Evolutionary conservation across 192 early-diverging fungal species (phyloP).

Genomic region (Globomyces pollinis-pini): DNA sequence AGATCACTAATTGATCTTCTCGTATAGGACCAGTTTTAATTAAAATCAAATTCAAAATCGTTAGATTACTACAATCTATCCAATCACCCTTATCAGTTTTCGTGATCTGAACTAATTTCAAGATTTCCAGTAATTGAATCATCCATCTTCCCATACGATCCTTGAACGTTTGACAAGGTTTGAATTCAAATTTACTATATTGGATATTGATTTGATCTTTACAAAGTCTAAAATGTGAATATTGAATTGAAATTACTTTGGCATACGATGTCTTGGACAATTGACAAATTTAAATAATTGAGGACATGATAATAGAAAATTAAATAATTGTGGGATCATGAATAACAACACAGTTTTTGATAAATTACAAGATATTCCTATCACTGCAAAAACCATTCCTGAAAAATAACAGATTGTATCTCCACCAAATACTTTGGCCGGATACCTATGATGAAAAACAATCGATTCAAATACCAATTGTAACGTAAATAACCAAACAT

Average conservation of each 20-base stretch:
- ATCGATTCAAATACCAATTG: too few species aligned
- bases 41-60: constrained; percentile 85
- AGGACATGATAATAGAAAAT: constrained; percentile 91
- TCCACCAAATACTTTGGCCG: constrained; percentile 87
- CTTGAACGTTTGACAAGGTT: constrained; percentile 10
- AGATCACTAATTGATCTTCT: constrained; percentile 44
- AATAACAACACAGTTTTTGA: constrained; percentile 89
- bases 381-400: constrained; percentile 98
- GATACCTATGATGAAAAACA: too few species aligned
- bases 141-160: constrained; percentile 43
- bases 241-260: constrained; percentile 52
- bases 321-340: constrained; percentile 95
- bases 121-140: constrained; percentile 40
- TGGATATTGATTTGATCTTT: constrained; percentile 6
- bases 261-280: constrained; percentile 94
- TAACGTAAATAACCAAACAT: constrained; percentile 71
- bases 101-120: constrained; percentile 47
- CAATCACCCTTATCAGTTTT: constrained; percentile 40
- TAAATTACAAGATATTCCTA: constrained; percentile 89
- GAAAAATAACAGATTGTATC: constrained; percentile 98
- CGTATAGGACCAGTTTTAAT: constrained; percentile 64
- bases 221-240: not conserved
- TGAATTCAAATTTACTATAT: constrained; percentile 20
- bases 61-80: constrained; percentile 79
- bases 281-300: constrained; percentile 91